Base-by-base conservation (phyloP, 129 eudicot species). In the Cynara cardunculus region DNA sequence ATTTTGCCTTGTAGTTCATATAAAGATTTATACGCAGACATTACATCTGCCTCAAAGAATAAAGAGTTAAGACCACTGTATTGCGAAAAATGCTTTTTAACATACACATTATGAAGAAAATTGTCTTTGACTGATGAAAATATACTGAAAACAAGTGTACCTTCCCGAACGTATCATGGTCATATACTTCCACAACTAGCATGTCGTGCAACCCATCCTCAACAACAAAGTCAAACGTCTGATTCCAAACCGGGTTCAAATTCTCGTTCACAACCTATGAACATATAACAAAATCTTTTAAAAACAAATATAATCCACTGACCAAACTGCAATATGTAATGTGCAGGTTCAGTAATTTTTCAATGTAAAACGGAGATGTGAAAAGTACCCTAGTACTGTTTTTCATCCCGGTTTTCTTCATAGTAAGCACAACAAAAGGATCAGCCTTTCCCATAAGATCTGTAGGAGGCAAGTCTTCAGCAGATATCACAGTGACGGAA, bases 111-210 rank as follows among this genome's bases (percentile, higher is more conserved):
- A 49, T 49, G 14, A 41, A 41, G 53, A 41, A 10, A 41, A 10
- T 41, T 41, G 12, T 46, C 59, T 46, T 39, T 46, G 59, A 46
- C 59, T 14, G 8, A 53, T 18, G 64, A 53, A n/a, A 16, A 53
- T 53, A 53, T n/a, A 53, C 18, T 0, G 19, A n/a, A 72, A 35
- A 25, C 74, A 81, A 49, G 62, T 32, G 12, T 87, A 93, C 99
- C 97, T 95, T 95, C 70, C 99, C 99, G 72, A 95, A 92, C 35
- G 99, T 95, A 83, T 95, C 99, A 67, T 95, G 99, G 78, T 95
- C 99, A 84, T 89, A 95, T 5, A 95, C 85, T 90, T 95, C 99
- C 22, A 88, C 80, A 49, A 87, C 81, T 3, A 95, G 90, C 99
- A 95, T 95, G 81, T 95, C 99, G 71, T 95, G 99, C 61, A 95